Conservation (phyloP, 345 rosid species). For the Camelina hispida region DNA sequence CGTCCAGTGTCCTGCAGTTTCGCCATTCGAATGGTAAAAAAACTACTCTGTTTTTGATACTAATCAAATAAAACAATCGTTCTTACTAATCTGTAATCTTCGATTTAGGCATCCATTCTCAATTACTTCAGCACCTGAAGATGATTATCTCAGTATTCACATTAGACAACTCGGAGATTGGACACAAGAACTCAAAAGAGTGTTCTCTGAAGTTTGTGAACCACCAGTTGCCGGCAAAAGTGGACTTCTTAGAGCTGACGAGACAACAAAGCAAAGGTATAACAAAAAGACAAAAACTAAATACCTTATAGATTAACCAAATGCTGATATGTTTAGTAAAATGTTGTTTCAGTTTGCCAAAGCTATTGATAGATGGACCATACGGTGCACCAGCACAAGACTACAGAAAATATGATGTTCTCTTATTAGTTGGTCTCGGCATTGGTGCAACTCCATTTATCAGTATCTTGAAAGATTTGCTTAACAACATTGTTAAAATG, state of each 20-base stretch:
- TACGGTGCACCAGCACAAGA: conserved; percentile 99
- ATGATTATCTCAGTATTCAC: conserved; percentile 91
- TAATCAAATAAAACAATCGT: not conserved
- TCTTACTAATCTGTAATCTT: conserved; percentile 12
- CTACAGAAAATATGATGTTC: conserved; percentile 82
- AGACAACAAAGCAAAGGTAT: conserved; percentile 84
- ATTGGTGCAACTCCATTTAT: conserved; percentile 99
- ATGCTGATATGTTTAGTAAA: conserved; percentile 3
- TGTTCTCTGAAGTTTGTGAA: conserved; percentile 87
- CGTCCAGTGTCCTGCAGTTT: conserved; percentile 97
- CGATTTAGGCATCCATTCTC: conserved; percentile 97
- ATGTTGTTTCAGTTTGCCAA: conserved; percentile 73
- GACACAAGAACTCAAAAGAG: conserved; percentile 93
- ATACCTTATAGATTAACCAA: not conserved
- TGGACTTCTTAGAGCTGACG: conserved; percentile 98
- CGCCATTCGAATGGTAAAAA: conserved; percentile 93
- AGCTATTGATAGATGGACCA: conserved; percentile 94
- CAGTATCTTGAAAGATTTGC: conserved; percentile 92
- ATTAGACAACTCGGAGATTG: conserved; percentile 96
- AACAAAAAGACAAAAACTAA: not conserved
- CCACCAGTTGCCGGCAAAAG: conserved; percentile 85
- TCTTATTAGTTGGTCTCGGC: conserved; percentile 92
- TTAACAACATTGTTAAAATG: conserved; percentile 83
- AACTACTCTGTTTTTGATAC: not conserved
- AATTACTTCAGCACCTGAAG: conserved; percentile 96